phyloP scores from a whole-genome alignment of 2,329 filamentous ascomycete species.

The Colletotrichum melonis region DNA sequence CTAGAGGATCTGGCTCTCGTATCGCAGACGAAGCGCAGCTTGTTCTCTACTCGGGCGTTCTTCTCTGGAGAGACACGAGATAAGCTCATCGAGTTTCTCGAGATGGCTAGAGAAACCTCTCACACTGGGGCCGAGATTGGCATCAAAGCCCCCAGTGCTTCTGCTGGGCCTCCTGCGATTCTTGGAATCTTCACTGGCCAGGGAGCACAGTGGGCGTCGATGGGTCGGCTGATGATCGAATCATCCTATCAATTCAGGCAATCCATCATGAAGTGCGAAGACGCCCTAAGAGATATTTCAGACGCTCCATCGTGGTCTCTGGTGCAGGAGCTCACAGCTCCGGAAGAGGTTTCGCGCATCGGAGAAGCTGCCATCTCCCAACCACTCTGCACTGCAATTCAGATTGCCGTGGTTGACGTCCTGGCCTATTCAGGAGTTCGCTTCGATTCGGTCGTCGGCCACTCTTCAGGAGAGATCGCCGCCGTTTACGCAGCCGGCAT shows the following conservation, averaged over 20 bases:
- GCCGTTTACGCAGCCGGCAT: conserved; percentile 54
- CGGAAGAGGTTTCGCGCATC: too few relatives aligned
- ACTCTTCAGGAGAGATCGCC: conserved; percentile 57
- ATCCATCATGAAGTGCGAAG: background rate
- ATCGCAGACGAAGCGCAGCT: too few relatives aligned
- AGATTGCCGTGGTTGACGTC: conserved; percentile 54
- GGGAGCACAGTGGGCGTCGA: conserved; percentile 40
- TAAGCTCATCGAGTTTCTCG: too few relatives aligned
- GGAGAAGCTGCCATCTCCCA: conserved; percentile 25
- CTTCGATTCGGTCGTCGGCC: conserved; percentile 51
- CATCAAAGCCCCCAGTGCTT: background rate
- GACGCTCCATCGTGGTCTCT: conserved; percentile 37
- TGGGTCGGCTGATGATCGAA: conserved; percentile 45
- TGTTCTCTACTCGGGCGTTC: too few relatives aligned
- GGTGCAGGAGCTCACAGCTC: conserved; percentile 38
- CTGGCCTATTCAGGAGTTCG: conserved; percentile 45
- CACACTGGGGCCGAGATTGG: too few relatives aligned
- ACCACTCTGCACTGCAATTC: conserved; percentile 42
- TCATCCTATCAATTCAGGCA: conserved; percentile 47
- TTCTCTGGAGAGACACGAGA: too few relatives aligned
- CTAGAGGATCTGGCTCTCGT: too few relatives aligned
- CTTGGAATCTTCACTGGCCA: conserved; percentile 41
- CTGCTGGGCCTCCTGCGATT: background rate
- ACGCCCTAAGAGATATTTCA: conserved; percentile 33
- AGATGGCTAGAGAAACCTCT: background rate